Percentiles rank a stretch among this genome's conserved stretches.
Conservation (phyloP, 2,329 filamentous ascomycete species). For the Fusarium sp. region DNA sequence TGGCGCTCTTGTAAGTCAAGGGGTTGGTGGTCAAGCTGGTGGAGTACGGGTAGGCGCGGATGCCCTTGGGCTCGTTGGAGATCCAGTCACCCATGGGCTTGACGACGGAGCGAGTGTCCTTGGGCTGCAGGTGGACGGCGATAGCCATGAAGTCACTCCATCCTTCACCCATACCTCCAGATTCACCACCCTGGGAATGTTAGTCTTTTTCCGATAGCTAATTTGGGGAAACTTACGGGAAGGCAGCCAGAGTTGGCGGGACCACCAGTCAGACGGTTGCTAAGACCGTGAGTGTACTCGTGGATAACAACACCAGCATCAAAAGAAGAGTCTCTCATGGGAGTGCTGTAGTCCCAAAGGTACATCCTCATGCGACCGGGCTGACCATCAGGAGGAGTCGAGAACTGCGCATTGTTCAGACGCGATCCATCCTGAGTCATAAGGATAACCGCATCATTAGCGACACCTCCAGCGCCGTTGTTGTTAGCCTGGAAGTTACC, state of each 20-base stretch:
- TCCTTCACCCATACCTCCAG: conserved; percentile 68
- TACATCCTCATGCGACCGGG: conserved; percentile 69
- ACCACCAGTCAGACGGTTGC: conserved; percentile 67
- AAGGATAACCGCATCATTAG: conserved; percentile 64
- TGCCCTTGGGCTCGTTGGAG: conserved; percentile 55
- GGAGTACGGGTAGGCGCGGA: conserved; percentile 63
- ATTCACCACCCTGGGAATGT: conserved; percentile 52
- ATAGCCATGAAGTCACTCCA: conserved; percentile 68
- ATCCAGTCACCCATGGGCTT: conserved; percentile 65
- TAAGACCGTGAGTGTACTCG: conserved; percentile 64
- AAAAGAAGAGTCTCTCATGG: conserved; percentile 65
- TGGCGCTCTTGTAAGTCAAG: conserved; percentile 58
- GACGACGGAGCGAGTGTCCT: conserved; percentile 58
- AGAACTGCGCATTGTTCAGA: conserved; percentile 68
- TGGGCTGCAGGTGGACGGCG: conserved; percentile 59
- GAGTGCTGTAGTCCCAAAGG: conserved; percentile 62
- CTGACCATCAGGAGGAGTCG: conserved; percentile 63
- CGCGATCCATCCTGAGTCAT: conserved; percentile 67
- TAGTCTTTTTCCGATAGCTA: not conserved
- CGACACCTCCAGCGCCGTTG: conserved; percentile 62
- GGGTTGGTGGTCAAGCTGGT: conserved; percentile 62
- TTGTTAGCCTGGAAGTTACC: conserved; percentile 71
- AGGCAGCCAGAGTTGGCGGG: conserved; percentile 64
- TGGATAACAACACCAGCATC: conserved; percentile 70
- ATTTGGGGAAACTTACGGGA: not conserved